Percentiles rank a stretch among this genome's conserved stretches.
Evolutionary conservation across 2,329 filamentous ascomycete species (phyloP).

Genomic region (Colletotrichum karsti): DNA sequence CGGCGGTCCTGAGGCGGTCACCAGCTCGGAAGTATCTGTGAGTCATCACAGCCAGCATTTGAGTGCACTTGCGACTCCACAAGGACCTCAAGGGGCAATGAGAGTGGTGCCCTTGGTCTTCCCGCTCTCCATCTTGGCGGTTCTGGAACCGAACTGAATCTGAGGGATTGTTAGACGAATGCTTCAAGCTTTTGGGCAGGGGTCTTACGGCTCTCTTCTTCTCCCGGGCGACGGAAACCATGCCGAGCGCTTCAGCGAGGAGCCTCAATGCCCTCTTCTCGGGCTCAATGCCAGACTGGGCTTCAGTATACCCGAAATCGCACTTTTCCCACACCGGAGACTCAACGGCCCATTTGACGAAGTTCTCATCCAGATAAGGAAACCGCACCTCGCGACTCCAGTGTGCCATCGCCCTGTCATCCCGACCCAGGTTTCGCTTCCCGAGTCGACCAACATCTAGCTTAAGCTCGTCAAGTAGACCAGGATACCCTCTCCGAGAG

Average conservation of each 20-base stretch:
- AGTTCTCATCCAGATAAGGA: slow-evolving; percentile 87
- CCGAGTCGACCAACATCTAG: slow-evolving; percentile 88
- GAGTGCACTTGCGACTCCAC: slow-evolving; percentile 6
- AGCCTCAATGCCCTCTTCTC: slow-evolving; percentile 85
- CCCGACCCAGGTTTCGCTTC: slow-evolving; percentile 92
- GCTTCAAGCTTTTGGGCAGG: accelerated
- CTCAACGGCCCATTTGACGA: slow-evolving; percentile 83
- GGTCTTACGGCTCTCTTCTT: slow-evolving; percentile 85
- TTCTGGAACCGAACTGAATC: slow-evolving; percentile 86
- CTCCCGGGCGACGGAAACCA: slow-evolving; percentile 78
- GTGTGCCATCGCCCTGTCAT: slow-evolving; percentile 89
- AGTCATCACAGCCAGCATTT: slow-evolving; percentile 69
- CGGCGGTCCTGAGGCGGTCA: slow-evolving; percentile 34
- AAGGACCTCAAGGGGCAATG: slow-evolving; percentile 49
- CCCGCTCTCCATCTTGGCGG: slow-evolving; percentile 82
- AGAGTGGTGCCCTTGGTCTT: slow-evolving; percentile 74
- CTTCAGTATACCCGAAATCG: slow-evolving; percentile 65
- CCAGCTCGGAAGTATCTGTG: slow-evolving; percentile 80
- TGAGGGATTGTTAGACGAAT: slow-evolving; percentile 37
- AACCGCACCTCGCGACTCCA: slow-evolving; percentile 92
- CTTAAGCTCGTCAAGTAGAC: slow-evolving; percentile 82
- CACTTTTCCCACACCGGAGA: slow-evolving; percentile 86
- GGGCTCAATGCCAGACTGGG: slow-evolving; percentile 65
- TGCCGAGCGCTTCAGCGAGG: slow-evolving; percentile 77
- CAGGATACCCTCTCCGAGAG: slow-evolving; percentile 71